Conservation (phyloP, 352 stramenopile species). For the Pythium aristosporum region DNA sequence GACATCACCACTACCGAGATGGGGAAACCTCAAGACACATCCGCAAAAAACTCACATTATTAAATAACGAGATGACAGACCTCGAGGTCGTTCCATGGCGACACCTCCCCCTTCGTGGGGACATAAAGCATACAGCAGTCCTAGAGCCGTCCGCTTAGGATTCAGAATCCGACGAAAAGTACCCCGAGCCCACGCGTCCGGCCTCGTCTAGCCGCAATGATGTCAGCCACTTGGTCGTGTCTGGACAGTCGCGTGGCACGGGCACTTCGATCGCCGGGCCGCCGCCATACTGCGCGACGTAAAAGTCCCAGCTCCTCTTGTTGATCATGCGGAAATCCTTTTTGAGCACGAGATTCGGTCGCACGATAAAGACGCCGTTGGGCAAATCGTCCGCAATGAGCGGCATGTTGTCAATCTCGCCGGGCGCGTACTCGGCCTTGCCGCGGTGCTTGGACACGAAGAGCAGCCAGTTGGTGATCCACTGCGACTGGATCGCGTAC, state of each 20-base stretch:
- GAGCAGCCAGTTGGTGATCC: conserved; percentile 69
- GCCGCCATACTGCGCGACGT: conserved; percentile 66
- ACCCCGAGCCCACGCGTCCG: conserved; percentile 61
- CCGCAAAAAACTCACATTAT: neutral
- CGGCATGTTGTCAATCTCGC: conserved; percentile 71
- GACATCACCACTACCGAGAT: too few species aligned
- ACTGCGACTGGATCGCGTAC: conserved; percentile 62
- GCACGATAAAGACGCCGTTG: conserved; percentile 71
- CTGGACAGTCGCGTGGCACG: conserved; percentile 54
- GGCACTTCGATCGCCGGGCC: conserved; percentile 67
- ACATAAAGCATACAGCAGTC: neutral
- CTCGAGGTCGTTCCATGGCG: neutral
- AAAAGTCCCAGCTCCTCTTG: conserved; percentile 76
- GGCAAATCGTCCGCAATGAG: conserved; percentile 68
- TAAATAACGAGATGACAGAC: conserved; percentile 6
- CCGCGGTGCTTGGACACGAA: conserved; percentile 78
- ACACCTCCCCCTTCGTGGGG: neutral
- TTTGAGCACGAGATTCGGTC: conserved; percentile 54
- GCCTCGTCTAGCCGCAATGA: conserved; percentile 50
- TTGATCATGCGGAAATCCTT: conserved; percentile 81
- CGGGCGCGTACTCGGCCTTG: conserved; percentile 49
- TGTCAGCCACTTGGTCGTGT: conserved; percentile 51
- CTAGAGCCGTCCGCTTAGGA: neutral
- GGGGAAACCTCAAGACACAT: neutral
- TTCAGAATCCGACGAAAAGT: conserved; percentile 29